Evolutionary conservation across 106 monocot species (phyloP), one percentile per base, ranked within the genome.

Genomic region (Platanthera zijinensis): DNA sequence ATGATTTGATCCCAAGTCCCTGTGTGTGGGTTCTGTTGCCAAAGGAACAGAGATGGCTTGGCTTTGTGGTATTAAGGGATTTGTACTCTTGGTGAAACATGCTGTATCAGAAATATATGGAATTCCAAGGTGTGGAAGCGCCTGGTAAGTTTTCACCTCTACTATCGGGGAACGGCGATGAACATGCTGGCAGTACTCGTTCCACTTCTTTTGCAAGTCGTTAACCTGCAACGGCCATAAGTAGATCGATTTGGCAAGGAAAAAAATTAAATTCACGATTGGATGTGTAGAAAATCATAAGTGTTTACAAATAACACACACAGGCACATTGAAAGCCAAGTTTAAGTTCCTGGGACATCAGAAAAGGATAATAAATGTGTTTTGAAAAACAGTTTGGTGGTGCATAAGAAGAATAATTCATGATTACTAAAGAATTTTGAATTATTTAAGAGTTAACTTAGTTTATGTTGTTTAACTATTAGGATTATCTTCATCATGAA

Each of bases 151-250:
- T 48, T 85, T 76, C 14, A 74, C 59, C 7, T 77, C 83, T 54
- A 83, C 64, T 18, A 75, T 71, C 7, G 19, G 74, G 63, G 69
- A 78, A 17, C 70, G 62, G 8, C 69, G 70, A 61, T 87, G 87
- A 53, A 75, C 79, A 28, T 46, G 52, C 52, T 79, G 80, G 49
- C 84, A 85, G 21, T 81, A 68, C 67, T 77, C 85, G 70, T 85
- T 84, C 89, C 89, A 89, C 74, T 87, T 90, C 81, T 83, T 88
- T 54, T 86, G 80, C 78, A 86, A 49, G 66, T 88, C 78, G 73
- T 78, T 84, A 77, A 83, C 78, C 91, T 91, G 86, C 84, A 88
- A 84, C 77, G 80, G 73, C 82, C 51, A 64, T 50, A 79, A 64
- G 69, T 22, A 63, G 52, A 53, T 46, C 1, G 17, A 50, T 6